phyloP scores from a whole-genome alignment of 2,329 filamentous ascomycete genomes.

The Annulohypoxylon truncatum region DNA sequence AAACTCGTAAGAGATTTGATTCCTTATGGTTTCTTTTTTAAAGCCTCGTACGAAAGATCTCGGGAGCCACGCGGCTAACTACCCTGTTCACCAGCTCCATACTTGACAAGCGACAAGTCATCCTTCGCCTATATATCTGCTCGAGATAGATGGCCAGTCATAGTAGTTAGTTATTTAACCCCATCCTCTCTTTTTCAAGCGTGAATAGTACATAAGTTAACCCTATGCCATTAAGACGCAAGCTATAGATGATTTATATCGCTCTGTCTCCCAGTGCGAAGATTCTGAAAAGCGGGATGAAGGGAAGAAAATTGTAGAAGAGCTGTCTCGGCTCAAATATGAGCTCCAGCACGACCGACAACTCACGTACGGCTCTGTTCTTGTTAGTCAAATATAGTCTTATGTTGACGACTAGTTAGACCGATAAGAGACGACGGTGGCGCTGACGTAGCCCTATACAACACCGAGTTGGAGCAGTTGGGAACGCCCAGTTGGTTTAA shows the following conservation, averaged over 20 bases:
- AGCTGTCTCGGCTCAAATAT: constrained; percentile 88
- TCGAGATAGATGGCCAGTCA: constrained; percentile 90
- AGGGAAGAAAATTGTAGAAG: constrained; percentile 86
- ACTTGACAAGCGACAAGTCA: constrained; percentile 80
- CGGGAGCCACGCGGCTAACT: background rate
- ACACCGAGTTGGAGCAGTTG: constrained; percentile 81
- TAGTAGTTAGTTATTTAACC: constrained; percentile 71
- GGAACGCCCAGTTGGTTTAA: constrained; percentile 84
- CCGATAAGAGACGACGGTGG: constrained; percentile 82
- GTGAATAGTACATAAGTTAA: constrained; percentile 11
- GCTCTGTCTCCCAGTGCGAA: constrained; percentile 69
- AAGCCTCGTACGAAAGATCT: background rate
- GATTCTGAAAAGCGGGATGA: constrained; percentile 76
- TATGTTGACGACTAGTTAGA: constrained; percentile 54
- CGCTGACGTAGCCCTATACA: constrained; percentile 82
- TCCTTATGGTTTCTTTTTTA: too few relatives aligned
- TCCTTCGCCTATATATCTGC: constrained; percentile 92
- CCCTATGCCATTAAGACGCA: constrained; percentile 71
- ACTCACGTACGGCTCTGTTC: constrained; percentile 72
- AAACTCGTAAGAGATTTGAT: constrained; percentile 70
- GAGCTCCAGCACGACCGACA: constrained; percentile 90
- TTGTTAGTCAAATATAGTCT: background rate
- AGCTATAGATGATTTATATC: constrained; percentile 94
- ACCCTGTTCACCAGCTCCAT: constrained; percentile 69
- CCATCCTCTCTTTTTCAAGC: background rate